Percentiles rank a stretch among this genome's conserved stretches.
Evolutionary conservation across 2,329 filamentous ascomycete species (phyloP).

Genomic region (Colletotrichum lentis): DNA sequence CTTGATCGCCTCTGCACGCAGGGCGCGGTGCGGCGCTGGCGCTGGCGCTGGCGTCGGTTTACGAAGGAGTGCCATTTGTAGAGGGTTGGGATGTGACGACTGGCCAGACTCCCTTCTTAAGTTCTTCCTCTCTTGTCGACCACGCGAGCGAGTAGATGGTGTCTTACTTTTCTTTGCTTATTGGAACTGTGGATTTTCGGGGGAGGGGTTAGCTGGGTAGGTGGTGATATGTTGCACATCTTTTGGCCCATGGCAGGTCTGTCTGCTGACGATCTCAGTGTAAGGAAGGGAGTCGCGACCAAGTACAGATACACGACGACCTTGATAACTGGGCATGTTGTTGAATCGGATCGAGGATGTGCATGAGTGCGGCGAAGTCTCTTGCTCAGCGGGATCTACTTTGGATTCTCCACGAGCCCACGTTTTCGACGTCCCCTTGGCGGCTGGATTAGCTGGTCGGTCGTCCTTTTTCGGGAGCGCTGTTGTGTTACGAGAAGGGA

Average conservation of each 20-base stretch:
- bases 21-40: neutral
- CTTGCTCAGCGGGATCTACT: neutral
- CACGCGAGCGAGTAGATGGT: neutral
- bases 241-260: neutral
- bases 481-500: neutral
- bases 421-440: neutral
- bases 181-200: neutral
- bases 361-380: neutral
- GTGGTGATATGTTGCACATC: neutral
- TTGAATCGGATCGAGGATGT: neutral
- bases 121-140: constrained; percentile 1
- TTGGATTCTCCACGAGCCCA: neutral
- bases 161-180: neutral
- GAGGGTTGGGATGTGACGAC: neutral
- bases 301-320: neutral
- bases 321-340: neutral
- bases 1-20: neutral
- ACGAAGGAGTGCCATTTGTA: neutral
- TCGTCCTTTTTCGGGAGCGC: constrained; percentile 2
- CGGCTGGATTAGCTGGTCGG: neutral
- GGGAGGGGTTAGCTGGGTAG: neutral
- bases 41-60: neutral
- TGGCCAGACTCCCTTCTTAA: neutral
- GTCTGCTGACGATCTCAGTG: neutral
- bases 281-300: neutral